Percentiles rank a stretch among this genome's conserved stretches.
phyloP scores from a whole-genome alignment of 1,284 basidiomycete genomes.

The Microbotryomycetes sp. region DNA sequence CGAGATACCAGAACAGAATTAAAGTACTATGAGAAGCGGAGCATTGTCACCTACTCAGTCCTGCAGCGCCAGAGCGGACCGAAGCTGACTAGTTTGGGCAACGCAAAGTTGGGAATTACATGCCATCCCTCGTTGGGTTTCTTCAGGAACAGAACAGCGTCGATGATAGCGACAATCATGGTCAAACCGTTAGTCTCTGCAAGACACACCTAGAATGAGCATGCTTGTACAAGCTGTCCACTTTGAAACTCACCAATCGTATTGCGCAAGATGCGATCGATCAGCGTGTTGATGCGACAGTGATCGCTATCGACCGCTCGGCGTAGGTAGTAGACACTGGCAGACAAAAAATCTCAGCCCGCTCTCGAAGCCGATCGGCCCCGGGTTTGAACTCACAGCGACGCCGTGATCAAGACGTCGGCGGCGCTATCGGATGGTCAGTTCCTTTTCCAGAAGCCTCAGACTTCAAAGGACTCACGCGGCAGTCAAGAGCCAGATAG shows the following conservation, averaged over 20 bases:
- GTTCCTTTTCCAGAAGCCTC: too few species aligned
- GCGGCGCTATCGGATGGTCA: neutral
- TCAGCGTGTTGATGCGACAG: neutral
- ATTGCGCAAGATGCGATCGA: neutral
- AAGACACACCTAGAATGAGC: neutral
- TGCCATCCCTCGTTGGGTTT: neutral
- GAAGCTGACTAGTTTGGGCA: neutral
- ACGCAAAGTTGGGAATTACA: conserved; percentile 2
- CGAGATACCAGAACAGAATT: neutral
- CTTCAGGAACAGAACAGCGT: conserved; percentile 6
- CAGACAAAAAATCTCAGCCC: too few species aligned
- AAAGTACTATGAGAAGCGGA: neutral
- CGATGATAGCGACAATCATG: conserved; percentile 6
- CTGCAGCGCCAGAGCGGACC: too few species aligned
- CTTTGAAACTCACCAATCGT: neutral
- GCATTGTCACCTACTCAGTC: too few species aligned
- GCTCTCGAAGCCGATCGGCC: too few species aligned
- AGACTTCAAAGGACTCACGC: neutral
- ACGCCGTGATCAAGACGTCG: conserved; percentile 13
- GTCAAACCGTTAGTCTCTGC: conserved; percentile 9
- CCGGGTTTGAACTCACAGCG: neutral
- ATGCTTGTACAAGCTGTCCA: too few species aligned
- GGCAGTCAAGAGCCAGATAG: conserved; percentile 9
- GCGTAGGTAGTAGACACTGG: conserved; percentile 6
- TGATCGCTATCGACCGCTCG: neutral